Percentiles rank a stretch among this genome's conserved stretches.
phyloP scores from a whole-genome alignment of 306 rosid species.

The Styphnolobium japonicum region DNA sequence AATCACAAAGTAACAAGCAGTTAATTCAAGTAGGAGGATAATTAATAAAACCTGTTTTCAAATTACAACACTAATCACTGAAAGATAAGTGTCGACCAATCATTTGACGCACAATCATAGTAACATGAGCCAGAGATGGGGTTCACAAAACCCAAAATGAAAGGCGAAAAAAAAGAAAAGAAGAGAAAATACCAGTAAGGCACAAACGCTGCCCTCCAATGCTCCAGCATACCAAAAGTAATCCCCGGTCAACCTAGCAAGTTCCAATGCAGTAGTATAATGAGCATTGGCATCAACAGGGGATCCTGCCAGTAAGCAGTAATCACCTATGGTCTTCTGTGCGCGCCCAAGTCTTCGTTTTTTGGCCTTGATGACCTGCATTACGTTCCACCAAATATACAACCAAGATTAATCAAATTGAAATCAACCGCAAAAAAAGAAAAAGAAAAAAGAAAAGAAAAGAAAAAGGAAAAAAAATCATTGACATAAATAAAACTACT shows the following conservation, averaged over 20 bases:
- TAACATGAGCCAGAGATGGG: neutral
- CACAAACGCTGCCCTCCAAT: conserved; percentile 91
- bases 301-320: conserved; percentile 92
- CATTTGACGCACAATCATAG: neutral
- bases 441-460: too few species aligned
- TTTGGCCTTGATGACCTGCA: conserved; percentile 93
- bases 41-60: neutral
- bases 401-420: conserved; percentile 22
- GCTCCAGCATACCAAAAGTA: conserved; percentile 98
- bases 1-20: neutral
- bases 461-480: too few species aligned
- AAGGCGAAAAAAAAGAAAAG: neutral
- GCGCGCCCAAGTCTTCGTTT: conserved; percentile 97
- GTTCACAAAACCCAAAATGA: conserved; percentile 1
- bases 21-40: neutral
- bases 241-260: conserved; percentile 88
- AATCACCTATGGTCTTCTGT: conserved; percentile 96
- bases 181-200: conserved; percentile 66
- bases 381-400: conserved; percentile 17
- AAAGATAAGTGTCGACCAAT: neutral
- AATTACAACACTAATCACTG: neutral
- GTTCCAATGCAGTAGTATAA: conserved; percentile 83
- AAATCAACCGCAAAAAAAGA: neutral
- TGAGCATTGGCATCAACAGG: conserved; percentile 98
- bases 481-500: too few species aligned